Evolutionary conservation across 2,329 filamentous ascomycete genomes (phyloP).

Genomic region (Lizonia empirigonia): DNA sequence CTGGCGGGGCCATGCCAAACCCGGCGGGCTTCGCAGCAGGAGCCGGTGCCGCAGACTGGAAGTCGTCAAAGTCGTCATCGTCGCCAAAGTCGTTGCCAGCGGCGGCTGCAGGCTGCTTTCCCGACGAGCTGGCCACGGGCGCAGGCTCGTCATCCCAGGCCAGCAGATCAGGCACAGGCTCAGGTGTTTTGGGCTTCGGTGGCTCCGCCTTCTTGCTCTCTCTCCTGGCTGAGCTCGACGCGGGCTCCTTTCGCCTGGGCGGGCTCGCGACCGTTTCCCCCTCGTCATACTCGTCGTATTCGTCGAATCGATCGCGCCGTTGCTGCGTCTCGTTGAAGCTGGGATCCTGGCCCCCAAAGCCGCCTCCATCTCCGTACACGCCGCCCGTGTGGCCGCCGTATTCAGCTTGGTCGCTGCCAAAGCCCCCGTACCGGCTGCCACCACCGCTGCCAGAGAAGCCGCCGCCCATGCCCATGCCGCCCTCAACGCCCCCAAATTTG

Average conservation of each 20-base stretch:
- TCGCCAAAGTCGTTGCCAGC: slow-evolving; percentile 56
- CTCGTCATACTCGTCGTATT: slow-evolving; percentile 96
- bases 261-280: slow-evolving; percentile 59
- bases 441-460: slow-evolving; percentile 57
- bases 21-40: slow-evolving; percentile 65
- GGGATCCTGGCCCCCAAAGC: slow-evolving; percentile 76
- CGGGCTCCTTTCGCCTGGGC: slow-evolving; percentile 58
- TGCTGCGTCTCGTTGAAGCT: slow-evolving; percentile 70
- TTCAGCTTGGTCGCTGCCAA: slow-evolving; percentile 68
- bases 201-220: slow-evolving; percentile 67
- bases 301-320: slow-evolving; percentile 81
- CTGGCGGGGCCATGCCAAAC: slow-evolving; percentile 54
- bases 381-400: slow-evolving; percentile 73
- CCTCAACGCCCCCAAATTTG: slow-evolving; percentile 95
- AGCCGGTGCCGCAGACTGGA: slow-evolving; percentile 76
- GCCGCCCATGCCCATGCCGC: slow-evolving; percentile 67
- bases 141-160: slow-evolving; percentile 81
- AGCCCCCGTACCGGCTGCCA: slow-evolving; percentile 78
- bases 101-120: slow-evolving; percentile 50
- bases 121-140: slow-evolving; percentile 54
- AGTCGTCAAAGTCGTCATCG: slow-evolving; percentile 97
- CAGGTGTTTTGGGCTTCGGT: slow-evolving; percentile 72
- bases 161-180: slow-evolving; percentile 89
- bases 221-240: slow-evolving; percentile 40
- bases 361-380: slow-evolving; percentile 95